Base-by-base conservation (phyloP, 371 early-diverging fungal genomes). In the Saksenaea vasiformis region DNA sequence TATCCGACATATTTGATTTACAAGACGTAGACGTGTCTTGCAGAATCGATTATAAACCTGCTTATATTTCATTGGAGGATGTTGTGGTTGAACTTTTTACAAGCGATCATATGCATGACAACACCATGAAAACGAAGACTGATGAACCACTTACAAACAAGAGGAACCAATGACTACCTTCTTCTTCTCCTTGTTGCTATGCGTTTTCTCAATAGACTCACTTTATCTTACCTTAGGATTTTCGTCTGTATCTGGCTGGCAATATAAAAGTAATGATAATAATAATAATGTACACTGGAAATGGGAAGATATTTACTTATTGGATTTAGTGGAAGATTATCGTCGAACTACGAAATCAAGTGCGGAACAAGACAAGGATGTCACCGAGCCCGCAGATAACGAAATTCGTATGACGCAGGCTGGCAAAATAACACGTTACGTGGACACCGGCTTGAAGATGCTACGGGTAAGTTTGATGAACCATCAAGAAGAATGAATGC, bases 321-420 rank as follows among this genome's bases (percentile, higher is more conserved):
- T 14, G 14, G 13, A 17, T 7, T 14, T 38, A 73, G 74, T 81
- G 82, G 77, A 82, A 37, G 69, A 74, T 13, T 79, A 79, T 68
- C 65, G 70, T 38, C 65, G 77, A 68, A 64, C 38, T 17, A 62
- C 31, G 22, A 72, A 75, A 62, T 55, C 70, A 19, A 60, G 60
- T 13, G 10, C 28, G 38, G 51, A 55, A 9, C 41, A 44, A 11
- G 69, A 77, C 34, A 39, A 39, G 41, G 62, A 36, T 35, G 37
- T 35, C 11, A 17, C 74, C 22, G 64, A 77, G 2, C 62, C 74
- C 14, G 74, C 76, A 36, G 80, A 79, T 17, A 82, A 79, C 58
- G 80, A 82, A 54, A 70, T 82, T 14, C 65, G 73, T 10, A 68
- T 78, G 36, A 73, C 75, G n/a, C 66, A 68, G 57, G 62, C 54